Base-by-base conservation (phyloP, 176 grass and related monocot genomes). In the Olyra latifolia region DNA sequence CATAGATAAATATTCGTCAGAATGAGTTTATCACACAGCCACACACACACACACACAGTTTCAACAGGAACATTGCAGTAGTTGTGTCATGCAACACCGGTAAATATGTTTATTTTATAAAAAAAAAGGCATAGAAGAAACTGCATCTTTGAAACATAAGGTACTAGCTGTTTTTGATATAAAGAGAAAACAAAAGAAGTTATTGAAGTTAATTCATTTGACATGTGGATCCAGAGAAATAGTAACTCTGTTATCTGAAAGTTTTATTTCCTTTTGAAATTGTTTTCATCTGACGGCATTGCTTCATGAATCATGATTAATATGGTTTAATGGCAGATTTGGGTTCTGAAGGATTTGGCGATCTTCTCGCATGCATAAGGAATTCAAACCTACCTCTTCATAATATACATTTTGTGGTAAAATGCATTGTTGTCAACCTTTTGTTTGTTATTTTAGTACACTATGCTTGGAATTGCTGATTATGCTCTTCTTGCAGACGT, bases 341-440 rank as follows among this genome's bases (percentile, higher is more conserved):
- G 86, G 96, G 96, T 61, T 93, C 93, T 85, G 88, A 99, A 89
- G 96, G 96, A 86, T 99, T 95, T 93, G 96, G 93, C 54, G 88
- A 99, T 87, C 88, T 99, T 87, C 96, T 99, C 71, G 55, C 93
- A 73, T 93, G 90, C 82, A 91, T 93, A 91, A 95, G 96, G 89
- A 91, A 84, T 87, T 87, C 78, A 48, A 88, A 78, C 0, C 24
- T 91, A 80, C 88, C 89, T 78, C 90, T 95, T 89, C 75, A 93
- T 50, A 88, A 99, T 87, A 95, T 99, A 80, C 96, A 99, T 99
- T 99, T 95, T 91, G 96, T 99, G 88, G 96, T 93, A 99, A 91
- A 53, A 64, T 87, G 38, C 48, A 48, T 60, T 81, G 40, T 27
- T 75, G 23, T 28, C 44, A 57, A 59, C 59, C 28, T 90, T 81